A percentile compares a stretch with the other conserved stretches of the same genome.
These are phyloP conservation scores for Thozetella sp. DNA, from an alignment of 495 filamentous ascomycete species.

Conservation along the genomic window DNA sequence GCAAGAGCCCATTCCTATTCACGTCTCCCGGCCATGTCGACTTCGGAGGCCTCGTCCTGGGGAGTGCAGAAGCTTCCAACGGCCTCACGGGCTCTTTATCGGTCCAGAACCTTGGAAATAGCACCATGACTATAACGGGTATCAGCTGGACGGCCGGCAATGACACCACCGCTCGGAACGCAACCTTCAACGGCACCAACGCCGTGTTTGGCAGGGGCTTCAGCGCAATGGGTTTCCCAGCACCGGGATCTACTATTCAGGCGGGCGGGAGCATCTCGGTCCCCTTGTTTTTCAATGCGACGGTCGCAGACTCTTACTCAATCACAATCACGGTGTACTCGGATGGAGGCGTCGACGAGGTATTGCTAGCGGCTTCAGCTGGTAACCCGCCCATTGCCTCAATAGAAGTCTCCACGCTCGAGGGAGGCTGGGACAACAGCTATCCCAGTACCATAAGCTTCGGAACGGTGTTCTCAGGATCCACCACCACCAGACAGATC, in stretches of 20 bases:
- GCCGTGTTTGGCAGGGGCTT: constrained; percentile 28
- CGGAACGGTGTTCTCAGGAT: constrained; percentile 41
- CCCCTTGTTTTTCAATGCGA: constrained; percentile 39
- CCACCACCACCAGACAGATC: constrained; percentile 34
- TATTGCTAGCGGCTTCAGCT: constrained; percentile 38
- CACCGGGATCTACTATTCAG: constrained; percentile 33
- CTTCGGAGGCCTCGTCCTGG: constrained; percentile 41
- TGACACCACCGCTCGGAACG: constrained; percentile 27
- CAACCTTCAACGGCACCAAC: constrained; percentile 7
- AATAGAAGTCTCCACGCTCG: constrained; percentile 45
- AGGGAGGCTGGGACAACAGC: constrained; percentile 47
- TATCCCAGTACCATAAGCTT: constrained; percentile 37
- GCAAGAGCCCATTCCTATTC: constrained; percentile 27
- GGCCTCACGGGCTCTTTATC: constrained; percentile 27
- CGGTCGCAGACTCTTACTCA: constrained; percentile 35
- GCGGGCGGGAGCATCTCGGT: constrained; percentile 27
- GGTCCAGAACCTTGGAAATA: constrained; percentile 32
- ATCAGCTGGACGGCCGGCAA: constrained; percentile 31
- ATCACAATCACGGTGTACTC: constrained; percentile 38
- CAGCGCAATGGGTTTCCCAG: constrained; percentile 37
- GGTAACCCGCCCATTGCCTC: constrained; percentile 40
- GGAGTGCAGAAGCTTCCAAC: constrained; percentile 18
- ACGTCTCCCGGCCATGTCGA: constrained; percentile 33
- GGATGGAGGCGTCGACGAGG: constrained; percentile 37
- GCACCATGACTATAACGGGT: constrained; percentile 28